phyloP scores from a whole-genome alignment of 768 basidiomycete genomes.

The Mycena floridula region DNA sequence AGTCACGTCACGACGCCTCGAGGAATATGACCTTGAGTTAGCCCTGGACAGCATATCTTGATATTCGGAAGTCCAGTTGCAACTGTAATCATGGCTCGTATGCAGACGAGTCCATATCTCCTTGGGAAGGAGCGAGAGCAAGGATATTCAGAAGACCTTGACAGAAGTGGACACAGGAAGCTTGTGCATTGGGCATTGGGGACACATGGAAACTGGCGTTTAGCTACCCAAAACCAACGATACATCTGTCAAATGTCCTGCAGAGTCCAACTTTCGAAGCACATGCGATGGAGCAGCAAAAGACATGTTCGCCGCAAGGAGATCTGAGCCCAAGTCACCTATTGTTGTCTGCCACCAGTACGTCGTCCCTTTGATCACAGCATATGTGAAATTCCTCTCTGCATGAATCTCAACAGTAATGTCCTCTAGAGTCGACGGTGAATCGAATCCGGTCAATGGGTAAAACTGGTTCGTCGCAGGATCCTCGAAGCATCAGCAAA shows the following conservation, averaged over 20 bases:
- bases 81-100: too few relatives aligned
- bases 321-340: slow-evolving; percentile 33
- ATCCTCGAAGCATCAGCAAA: too few relatives aligned
- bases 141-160: too few relatives aligned
- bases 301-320: slow-evolving; percentile 34
- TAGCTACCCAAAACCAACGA: neutral
- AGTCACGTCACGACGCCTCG: too few relatives aligned
- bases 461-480: slow-evolving; percentile 26
- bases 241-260: slow-evolving; percentile 25
- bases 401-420: slow-evolving; percentile 30
- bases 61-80: too few relatives aligned
- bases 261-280: slow-evolving; percentile 29
- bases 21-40: too few relatives aligned
- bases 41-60: too few relatives aligned
- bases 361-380: slow-evolving; percentile 19
- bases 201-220: too few relatives aligned
- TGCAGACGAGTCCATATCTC: too few relatives aligned
- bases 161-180: too few relatives aligned
- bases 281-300: slow-evolving; percentile 33
- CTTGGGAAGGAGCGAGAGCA: too few relatives aligned
- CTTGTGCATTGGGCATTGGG: too few relatives aligned
- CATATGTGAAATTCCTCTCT: slow-evolving; percentile 28
- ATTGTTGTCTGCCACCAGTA: slow-evolving; percentile 29
- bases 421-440: slow-evolving; percentile 20
- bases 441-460: slow-evolving; percentile 25